Conservation (phyloP, 192 early-diverging fungal species). For the Coemansia sp. region DNA sequence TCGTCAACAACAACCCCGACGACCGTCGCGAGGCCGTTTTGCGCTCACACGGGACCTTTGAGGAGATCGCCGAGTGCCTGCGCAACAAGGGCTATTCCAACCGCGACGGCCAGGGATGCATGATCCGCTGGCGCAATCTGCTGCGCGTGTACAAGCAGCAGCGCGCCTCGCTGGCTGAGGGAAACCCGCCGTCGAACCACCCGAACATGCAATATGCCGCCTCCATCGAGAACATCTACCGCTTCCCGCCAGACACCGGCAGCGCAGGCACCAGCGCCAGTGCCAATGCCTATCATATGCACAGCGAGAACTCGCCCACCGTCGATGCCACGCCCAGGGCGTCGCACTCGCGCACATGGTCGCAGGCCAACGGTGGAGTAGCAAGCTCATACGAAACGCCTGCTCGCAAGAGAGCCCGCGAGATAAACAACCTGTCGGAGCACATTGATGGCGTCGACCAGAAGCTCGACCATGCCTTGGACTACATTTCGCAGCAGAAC, state of each 20-base stretch:
- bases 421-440: constrained; percentile 38
- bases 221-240: constrained; percentile 54
- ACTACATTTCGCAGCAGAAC: constrained; percentile 51
- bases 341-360: constrained; percentile 40
- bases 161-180: constrained; percentile 64
- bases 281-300: constrained; percentile 28
- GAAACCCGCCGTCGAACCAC: constrained; percentile 37
- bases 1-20: constrained; percentile 47
- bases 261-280: not conserved
- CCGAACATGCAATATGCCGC: constrained; percentile 47
- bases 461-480: constrained; percentile 49
- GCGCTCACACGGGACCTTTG: constrained; percentile 50
- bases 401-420: constrained; percentile 53
- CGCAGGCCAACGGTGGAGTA: constrained; percentile 44
- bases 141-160: constrained; percentile 82
- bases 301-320: constrained; percentile 36
- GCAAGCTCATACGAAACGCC: constrained; percentile 42
- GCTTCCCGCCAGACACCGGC: constrained; percentile 48
- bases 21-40: constrained; percentile 52
- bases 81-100: constrained; percentile 43
- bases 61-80: constrained; percentile 49
- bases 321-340: constrained; percentile 21
- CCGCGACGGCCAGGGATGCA: constrained; percentile 57
- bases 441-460: constrained; percentile 49
- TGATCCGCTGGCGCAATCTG: constrained; percentile 64